Evolutionary conservation across 75 land plant species (phyloP).

Genomic region (Sequoia sempervirens): DNA sequence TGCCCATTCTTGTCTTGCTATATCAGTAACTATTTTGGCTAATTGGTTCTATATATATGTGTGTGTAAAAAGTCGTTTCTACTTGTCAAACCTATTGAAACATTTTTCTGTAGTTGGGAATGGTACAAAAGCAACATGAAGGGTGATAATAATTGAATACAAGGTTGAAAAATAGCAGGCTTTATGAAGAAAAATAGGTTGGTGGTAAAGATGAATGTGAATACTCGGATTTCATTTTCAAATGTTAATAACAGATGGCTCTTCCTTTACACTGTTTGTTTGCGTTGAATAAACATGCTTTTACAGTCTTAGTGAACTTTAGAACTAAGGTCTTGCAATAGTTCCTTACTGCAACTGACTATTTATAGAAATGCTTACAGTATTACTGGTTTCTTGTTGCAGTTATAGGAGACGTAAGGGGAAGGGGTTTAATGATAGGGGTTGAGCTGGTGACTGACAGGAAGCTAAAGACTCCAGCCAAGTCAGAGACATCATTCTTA

Average conservation of each 20-base stretch:
- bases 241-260: neutral
- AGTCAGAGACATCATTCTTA: conserved; percentile 72
- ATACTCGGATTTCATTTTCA: neutral
- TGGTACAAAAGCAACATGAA: neutral
- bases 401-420: conserved; percentile 98
- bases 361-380: neutral
- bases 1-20: neutral
- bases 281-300: neutral
- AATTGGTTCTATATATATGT: neutral
- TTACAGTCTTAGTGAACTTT: neutral
- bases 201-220: neutral
- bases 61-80: neutral
- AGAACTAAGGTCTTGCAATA: neutral
- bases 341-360: neutral
- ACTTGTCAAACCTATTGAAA: neutral
- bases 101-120: neutral
- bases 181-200: neutral
- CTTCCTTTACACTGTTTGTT: neutral
- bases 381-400: conserved; percentile 11
- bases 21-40: neutral
- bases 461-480: conserved; percentile 86
- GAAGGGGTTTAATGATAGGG: conserved; percentile 94
- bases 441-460: conserved; percentile 92
- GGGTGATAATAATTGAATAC: neutral
- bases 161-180: neutral